Conservation (phyloP, 23 red algal species). For the Chondrus crispus region DNA sequence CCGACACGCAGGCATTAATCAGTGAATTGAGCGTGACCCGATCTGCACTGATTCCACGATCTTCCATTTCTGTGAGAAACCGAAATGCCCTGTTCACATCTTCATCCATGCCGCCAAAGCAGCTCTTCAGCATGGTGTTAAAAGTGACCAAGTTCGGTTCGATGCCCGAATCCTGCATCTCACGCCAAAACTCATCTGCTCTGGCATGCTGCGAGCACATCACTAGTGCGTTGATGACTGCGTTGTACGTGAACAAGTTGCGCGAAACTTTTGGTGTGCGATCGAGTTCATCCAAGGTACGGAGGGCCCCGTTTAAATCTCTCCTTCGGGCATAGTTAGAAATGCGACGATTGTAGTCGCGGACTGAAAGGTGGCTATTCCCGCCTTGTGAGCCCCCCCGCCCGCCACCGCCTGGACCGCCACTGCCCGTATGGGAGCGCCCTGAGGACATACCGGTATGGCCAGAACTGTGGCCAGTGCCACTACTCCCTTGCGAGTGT, state of each 20-base stretch:
- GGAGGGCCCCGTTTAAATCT: slow-evolving; percentile 42
- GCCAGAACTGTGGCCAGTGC: too few species aligned
- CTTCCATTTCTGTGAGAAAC: slow-evolving; percentile 54
- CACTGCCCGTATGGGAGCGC: not conserved
- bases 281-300: slow-evolving; percentile 34
- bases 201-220: slow-evolving; percentile 47
- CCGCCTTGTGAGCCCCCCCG: too few species aligned
- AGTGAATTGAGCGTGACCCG: slow-evolving; percentile 53
- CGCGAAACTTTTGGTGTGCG: slow-evolving; percentile 31
- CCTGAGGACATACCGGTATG: too few species aligned
- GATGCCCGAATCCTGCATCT: slow-evolving; percentile 54
- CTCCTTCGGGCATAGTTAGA: slow-evolving; percentile 30
- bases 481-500: too few species aligned
- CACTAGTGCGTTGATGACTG: slow-evolving; percentile 54
- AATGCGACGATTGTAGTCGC: slow-evolving; percentile 57
- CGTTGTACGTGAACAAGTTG: slow-evolving; percentile 59
- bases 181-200: slow-evolving; percentile 46
- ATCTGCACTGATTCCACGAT: slow-evolving; percentile 48
- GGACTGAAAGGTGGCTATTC: slow-evolving; percentile 36
- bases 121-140: slow-evolving; percentile 66
- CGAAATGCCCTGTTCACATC: slow-evolving; percentile 36
- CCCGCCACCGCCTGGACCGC: not conserved
- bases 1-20: slow-evolving; percentile 46
- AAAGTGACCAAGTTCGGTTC: slow-evolving; percentile 61
- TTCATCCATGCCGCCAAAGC: slow-evolving; percentile 28